Evolutionary conservation across 768 basidiomycete species (phyloP).

Genomic region (Amanita rimosa): DNA sequence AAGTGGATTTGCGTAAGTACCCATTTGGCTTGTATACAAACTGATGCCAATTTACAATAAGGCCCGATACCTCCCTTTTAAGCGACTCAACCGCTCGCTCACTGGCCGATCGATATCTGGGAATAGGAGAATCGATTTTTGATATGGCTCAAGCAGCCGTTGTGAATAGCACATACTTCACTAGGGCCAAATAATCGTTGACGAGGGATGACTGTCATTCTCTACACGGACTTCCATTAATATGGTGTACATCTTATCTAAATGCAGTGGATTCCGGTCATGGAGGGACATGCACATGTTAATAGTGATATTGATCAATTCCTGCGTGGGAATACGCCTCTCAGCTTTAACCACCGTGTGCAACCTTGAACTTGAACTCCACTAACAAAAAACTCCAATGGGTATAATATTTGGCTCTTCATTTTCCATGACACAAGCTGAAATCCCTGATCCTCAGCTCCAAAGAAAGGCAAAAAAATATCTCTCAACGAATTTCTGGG

Average conservation of each 20-base stretch:
- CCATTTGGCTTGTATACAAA: neutral
- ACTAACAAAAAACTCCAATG: neutral
- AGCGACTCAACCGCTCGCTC: conserved; percentile 69
- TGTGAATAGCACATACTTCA: conserved; percentile 83
- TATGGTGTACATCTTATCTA: neutral
- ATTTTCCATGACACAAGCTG: neutral
- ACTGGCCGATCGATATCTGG: conserved; percentile 72
- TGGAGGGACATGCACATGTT: too few relatives aligned
- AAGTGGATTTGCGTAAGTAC: conserved; percentile 79
- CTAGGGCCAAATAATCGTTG: conserved; percentile 21
- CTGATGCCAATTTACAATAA: conserved; percentile 16
- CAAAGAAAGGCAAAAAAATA: conserved; percentile 90
- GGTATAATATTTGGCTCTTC: neutral
- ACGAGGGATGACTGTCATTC: neutral
- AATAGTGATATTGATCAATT: too few relatives aligned
- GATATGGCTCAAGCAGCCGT: conserved; percentile 74
- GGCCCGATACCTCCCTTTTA: conserved; percentile 57
- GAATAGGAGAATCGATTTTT: conserved; percentile 83
- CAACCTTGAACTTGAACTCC: neutral
- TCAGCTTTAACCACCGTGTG: neutral
- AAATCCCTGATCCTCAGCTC: conserved; percentile 37
- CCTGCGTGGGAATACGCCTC: neutral
- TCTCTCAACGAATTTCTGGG: conserved; percentile 88
- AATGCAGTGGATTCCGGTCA: too few relatives aligned
- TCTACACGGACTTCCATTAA: neutral